Evolutionary conservation across 768 basidiomycete genomes (phyloP).

Genomic region (Macrocybe gigantea): DNA sequence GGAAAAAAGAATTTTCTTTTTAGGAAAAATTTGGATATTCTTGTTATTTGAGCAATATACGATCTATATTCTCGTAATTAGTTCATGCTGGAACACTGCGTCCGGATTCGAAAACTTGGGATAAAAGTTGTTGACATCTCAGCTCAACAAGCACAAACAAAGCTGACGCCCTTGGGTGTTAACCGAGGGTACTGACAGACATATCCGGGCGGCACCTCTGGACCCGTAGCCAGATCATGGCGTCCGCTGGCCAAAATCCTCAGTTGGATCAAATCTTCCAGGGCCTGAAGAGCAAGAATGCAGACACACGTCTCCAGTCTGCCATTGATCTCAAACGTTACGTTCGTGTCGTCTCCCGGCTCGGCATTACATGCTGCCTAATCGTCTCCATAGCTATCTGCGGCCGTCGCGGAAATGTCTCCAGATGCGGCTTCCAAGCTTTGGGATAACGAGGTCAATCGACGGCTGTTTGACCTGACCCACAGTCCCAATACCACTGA

Average conservation of each 20-base stretch:
- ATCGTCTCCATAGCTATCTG: slow-evolving; percentile 48
- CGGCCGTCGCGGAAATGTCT: slow-evolving; percentile 72
- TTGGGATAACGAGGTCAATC: slow-evolving; percentile 83
- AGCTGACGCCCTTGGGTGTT: no score
- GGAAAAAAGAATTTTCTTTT: no score
- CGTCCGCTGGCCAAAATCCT: slow-evolving; percentile 49
- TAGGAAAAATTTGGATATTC: no score
- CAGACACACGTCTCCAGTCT: slow-evolving; percentile 60
- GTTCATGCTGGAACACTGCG: no score
- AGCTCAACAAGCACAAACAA: background rate
- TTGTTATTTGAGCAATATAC: no score
- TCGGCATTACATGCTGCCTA: slow-evolving; percentile 4
- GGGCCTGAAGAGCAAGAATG: slow-evolving; percentile 56
- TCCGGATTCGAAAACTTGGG: no score
- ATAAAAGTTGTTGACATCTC: no score
- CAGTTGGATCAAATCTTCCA: slow-evolving; percentile 67
- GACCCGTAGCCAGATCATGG: slow-evolving; percentile 37
- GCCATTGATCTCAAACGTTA: slow-evolving; percentile 68
- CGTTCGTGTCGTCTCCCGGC: slow-evolving; percentile 16
- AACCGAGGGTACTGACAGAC: no score
- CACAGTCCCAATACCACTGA: slow-evolving; percentile 76
- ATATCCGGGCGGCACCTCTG: no score
- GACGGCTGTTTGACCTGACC: slow-evolving; percentile 73
- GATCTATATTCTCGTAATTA: no score
- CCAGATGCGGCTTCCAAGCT: slow-evolving; percentile 76